Conservation (phyloP, 768 basidiomycete species). For the Russula virescens region DNA sequence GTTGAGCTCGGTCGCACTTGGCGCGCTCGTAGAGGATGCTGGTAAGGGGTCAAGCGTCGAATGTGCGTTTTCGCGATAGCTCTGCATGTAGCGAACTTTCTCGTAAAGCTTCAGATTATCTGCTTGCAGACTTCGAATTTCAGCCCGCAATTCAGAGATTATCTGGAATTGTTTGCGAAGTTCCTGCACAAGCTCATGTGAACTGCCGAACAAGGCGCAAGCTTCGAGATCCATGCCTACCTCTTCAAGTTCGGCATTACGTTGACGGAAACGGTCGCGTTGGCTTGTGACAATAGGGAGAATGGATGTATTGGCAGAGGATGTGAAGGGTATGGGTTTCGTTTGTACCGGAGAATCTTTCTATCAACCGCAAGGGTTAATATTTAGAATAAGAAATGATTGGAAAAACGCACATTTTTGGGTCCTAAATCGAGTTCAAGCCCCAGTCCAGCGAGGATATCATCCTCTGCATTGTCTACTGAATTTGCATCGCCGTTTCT, state of each 20-base stretch:
- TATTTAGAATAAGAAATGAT: background rate
- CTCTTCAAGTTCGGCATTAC: conserved; percentile 96
- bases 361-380: background rate
- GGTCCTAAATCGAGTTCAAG: conserved; percentile 64
- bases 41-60: conserved; percentile 70
- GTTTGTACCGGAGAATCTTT: conserved; percentile 36
- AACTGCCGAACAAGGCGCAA: background rate
- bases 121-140: conserved; percentile 85
- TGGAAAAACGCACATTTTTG: conserved; percentile 15
- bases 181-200: conserved; percentile 46
- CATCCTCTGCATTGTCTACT: conserved; percentile 35
- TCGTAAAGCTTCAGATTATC: conserved; percentile 98
- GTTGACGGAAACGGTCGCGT: conserved; percentile 93
- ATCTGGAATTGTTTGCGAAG: conserved; percentile 91
- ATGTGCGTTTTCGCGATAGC: conserved; percentile 72
- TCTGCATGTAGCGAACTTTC: conserved; percentile 98
- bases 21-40: conserved; percentile 29
- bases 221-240: conserved; percentile 34
- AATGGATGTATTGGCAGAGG: conserved; percentile 86
- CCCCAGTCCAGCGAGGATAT: conserved; percentile 54
- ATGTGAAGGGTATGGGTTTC: conserved; percentile 64
- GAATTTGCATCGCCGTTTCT: conserved; percentile 27
- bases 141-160: conserved; percentile 88
- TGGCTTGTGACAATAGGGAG: conserved; percentile 98
- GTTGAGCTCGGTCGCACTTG: conserved; percentile 65